Conservation (phyloP, 2,329 filamentous ascomycete genomes). For the Metarhizium humberi region DNA sequence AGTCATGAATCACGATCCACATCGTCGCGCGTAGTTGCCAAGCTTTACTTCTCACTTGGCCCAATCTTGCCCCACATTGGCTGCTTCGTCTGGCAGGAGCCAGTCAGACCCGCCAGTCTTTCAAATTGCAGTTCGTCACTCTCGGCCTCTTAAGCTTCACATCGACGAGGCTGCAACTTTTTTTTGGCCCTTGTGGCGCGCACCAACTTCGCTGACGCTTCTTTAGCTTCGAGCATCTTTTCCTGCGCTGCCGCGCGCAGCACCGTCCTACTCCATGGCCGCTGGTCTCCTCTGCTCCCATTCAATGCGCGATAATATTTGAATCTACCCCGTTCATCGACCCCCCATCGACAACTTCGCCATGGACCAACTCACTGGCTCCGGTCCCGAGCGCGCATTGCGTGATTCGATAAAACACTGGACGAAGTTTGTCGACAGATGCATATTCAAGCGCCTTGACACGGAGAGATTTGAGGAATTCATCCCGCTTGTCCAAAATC, state of each 20-base stretch:
- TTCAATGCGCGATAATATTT: background rate
- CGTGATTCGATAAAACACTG: conserved; percentile 31
- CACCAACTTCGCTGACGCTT: background rate
- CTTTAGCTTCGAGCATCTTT: background rate
- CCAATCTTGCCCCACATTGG: no score
- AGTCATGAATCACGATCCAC: no score
- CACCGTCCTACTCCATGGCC: conserved; percentile 2
- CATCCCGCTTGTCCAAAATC: conserved; percentile 37
- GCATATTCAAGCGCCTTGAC: conserved; percentile 42
- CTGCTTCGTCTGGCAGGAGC: no score
- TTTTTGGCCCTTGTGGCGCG: background rate
- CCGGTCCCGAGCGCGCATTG: conserved; percentile 14
- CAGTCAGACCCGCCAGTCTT: no score
- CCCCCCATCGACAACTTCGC: background rate
- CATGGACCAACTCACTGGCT: conserved; percentile 18
- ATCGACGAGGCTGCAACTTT: background rate
- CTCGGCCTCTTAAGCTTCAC: background rate
- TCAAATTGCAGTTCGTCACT: background rate
- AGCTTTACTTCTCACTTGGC: no score
- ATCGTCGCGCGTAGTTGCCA: no score
- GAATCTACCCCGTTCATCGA: background rate
- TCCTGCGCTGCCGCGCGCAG: conserved; percentile 8
- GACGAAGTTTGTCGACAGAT: conserved; percentile 40
- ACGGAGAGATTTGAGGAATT: conserved; percentile 43
- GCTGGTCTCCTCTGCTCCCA: background rate